A percentile compares a stretch with the other conserved stretches of the same genome.
phyloP scores from a whole-genome alignment of 352 stramenopile genomes.

The Globisporangium cystogenes region DNA sequence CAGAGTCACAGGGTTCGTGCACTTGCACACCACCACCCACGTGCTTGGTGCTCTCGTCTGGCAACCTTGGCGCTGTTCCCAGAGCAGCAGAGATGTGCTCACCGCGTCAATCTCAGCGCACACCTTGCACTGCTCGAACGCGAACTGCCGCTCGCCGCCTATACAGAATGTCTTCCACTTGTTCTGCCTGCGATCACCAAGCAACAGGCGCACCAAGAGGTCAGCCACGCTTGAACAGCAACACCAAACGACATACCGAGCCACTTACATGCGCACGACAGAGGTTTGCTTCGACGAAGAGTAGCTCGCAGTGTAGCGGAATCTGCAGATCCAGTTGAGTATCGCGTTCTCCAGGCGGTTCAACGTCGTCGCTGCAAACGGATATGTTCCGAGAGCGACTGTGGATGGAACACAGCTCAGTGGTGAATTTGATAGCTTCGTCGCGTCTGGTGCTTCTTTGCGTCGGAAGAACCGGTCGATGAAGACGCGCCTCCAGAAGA shows the following conservation, averaged over 20 bases:
- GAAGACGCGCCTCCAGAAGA: slow-evolving; percentile 32
- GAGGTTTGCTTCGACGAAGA: not conserved
- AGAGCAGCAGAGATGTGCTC: slow-evolving; percentile 14
- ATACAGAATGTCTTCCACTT: slow-evolving; percentile 30
- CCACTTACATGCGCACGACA: slow-evolving; percentile 14
- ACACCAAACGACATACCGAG: not conserved
- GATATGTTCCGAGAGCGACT: not conserved
- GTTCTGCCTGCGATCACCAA: slow-evolving; percentile 4
- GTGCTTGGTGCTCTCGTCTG: slow-evolving; percentile 23
- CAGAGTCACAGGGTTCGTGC: slow-evolving; percentile 23
- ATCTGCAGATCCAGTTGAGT: slow-evolving; percentile 17
- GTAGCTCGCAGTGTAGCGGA: slow-evolving; percentile 4
- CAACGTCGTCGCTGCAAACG: slow-evolving; percentile 14
- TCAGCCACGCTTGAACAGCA: not conserved
- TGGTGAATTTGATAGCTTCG: not conserved
- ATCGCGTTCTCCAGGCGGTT: slow-evolving; percentile 16
- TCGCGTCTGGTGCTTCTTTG: not conserved
- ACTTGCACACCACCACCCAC: slow-evolving; percentile 39
- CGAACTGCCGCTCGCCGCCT: slow-evolving; percentile 15
- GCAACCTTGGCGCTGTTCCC: slow-evolving; percentile 27
- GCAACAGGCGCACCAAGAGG: not conserved
- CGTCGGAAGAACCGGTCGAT: slow-evolving; percentile 6
- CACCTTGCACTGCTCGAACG: slow-evolving; percentile 31
- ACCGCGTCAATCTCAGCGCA: slow-evolving; percentile 29
- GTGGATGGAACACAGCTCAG: not conserved